These are phyloP conservation scores for Chaetomiaceae sp. DNA, from an alignment of 2,329 filamentous ascomycete genomes.

Conservation along the genomic window DNA sequence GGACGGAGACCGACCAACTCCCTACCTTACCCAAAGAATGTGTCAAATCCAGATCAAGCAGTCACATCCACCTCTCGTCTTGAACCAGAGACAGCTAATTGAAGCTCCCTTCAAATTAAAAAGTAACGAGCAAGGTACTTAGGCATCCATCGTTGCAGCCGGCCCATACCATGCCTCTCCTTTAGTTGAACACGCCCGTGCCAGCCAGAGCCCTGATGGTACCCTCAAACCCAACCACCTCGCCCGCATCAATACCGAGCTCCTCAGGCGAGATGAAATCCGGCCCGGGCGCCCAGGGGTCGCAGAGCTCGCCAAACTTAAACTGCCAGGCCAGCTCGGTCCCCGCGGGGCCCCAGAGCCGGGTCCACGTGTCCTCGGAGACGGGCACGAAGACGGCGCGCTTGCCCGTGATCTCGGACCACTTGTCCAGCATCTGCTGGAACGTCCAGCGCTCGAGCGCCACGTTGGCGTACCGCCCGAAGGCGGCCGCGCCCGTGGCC, in stretches of 20 bases:
- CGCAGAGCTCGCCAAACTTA: conserved; percentile 2
- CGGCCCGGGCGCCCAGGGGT: neutral
- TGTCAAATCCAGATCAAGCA: too few species aligned
- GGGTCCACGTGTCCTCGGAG: neutral
- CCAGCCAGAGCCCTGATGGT: neutral
- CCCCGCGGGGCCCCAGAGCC: neutral
- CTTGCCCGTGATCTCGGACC: conserved; percentile 5
- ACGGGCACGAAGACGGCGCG: neutral
- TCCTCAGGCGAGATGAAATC: conserved; percentile 4
- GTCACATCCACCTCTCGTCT: too few species aligned
- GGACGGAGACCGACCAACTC: too few species aligned
- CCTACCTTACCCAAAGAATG: too few species aligned
- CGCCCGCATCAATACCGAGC: neutral
- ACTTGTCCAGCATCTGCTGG: conserved; percentile 8
- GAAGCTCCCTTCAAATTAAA: too few species aligned
- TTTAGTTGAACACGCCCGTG: neutral
- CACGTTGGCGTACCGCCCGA: neutral
- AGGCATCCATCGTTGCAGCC: too few species aligned
- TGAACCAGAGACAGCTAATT: too few species aligned
- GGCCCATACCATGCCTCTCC: neutral
- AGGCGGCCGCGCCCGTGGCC: neutral
- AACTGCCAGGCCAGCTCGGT: conserved; percentile 6
- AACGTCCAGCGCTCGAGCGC: conserved; percentile 2
- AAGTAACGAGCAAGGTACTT: neutral
- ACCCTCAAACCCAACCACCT: neutral